Conservation (phyloP, 306 rosid genomes). For the Prinsepia uniflora region DNA sequence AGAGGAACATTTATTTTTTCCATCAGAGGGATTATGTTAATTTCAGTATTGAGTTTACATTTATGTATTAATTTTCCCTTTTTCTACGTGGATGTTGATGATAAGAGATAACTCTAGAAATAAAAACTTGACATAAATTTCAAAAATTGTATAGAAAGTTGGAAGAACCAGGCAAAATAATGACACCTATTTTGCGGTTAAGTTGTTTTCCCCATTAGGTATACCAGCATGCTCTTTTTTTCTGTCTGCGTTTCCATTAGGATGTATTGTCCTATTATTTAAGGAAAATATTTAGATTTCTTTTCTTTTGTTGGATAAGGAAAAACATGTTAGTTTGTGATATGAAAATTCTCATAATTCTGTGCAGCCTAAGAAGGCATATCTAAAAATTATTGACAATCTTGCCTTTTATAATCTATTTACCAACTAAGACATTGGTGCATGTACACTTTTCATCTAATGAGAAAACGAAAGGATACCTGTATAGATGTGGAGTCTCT, state of each 20-base stretch:
- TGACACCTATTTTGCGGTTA: neutral
- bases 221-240: neutral
- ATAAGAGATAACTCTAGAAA: conserved; percentile 5
- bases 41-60: neutral
- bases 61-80: neutral
- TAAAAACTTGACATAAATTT: neutral
- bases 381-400: neutral
- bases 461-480: conserved; percentile 1
- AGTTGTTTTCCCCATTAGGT: neutral
- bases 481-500: neutral
- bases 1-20: neutral
- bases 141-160: neutral
- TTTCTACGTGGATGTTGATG: conserved; percentile 1
- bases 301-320: neutral
- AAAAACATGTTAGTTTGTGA: neutral
- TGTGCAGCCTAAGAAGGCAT: neutral
- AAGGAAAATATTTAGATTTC: neutral
- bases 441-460: neutral
- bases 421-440: conserved; percentile 4
- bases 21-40: neutral
- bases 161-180: neutral
- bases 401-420: neutral
- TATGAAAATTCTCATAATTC: neutral
- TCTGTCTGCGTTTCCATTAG: neutral
- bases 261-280: conserved; percentile 2